Base-by-base conservation (phyloP, 306 rosid species). In the Cicer chorassanicum region DNA sequence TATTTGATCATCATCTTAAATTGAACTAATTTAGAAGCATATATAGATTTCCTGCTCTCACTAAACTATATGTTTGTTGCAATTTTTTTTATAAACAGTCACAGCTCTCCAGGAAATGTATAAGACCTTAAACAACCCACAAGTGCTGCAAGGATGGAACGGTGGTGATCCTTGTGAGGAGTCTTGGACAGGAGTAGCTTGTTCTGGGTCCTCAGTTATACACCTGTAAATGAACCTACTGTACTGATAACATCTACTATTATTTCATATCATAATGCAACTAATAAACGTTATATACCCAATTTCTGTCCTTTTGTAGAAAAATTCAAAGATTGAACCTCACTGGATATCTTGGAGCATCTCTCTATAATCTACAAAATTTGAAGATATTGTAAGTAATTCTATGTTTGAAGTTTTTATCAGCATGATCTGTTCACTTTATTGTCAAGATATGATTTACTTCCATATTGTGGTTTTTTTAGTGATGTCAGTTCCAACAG, bases 401-500 rank as follows among this genome's bases (percentile, higher is more conserved):
- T 70, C 13, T 64, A 21, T 61, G 44, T 14, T 61, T 72, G 8
- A 18, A 48, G 41, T 61, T 53, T 8, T 50, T 53, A 49, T 34
- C 10, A 13, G 36, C 63, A 48, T 34, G 5, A 5, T 19, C 53
- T 13, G n/a, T 44, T 66, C 2, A 19, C 3, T 65, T 0, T 75
- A 24, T 8, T 56, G 43, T 69, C 45, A 68, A 70, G 57, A 72
- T 66, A 5, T 34, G 62, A 44, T 54, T 13, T 18, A 49, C 69
- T 72, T 65, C 72, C 48, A 68, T 64, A 15, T 63, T 82, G 63
- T 84, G 84, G 48, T 69, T 75, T 86, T 43, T 16, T 1, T 73
- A 94, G 99, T 84, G 97, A 94, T 81, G 76, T 88, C 86, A 94
- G 97, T 84, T 90, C 78, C 41, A 94, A 94, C 77, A 81, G 67